Evolutionary conservation across 768 basidiomycete species (phyloP), one percentile per base, ranked within the genome.

Genomic region (Cyclocybe cylindracea): DNA sequence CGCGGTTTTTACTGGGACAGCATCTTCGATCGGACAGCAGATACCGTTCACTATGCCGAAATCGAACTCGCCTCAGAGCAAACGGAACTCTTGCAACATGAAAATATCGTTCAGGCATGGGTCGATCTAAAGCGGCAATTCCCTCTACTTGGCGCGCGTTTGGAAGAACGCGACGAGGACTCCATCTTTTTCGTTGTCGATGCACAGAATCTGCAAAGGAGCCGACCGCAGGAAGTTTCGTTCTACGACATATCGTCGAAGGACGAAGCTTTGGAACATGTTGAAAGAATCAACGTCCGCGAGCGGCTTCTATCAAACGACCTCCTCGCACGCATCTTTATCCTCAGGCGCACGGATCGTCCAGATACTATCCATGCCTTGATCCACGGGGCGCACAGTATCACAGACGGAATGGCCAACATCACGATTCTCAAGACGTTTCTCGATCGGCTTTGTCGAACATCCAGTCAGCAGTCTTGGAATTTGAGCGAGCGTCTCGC

Each of bases 391-490:
- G 72, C 81, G 1, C 83, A 86, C 59, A 65, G 67, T 43, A 76
- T 84, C 39, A 72, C 77, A 0, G 83, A 85, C 58, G 79, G 76
- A 13, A 72, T 72, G 39, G 68, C 75, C 9, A 77, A 73, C 51
- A 51, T 57, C 7, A 74, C 72, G 1, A 54, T 83, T 10, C 41
- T 74, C 46, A 74, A 75, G 46, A 70, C 70, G 14, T 77, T 85
- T 47, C 57, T 84, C 42, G 70, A 82, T 31, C 63, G 70, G 2
- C 66, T 85, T 14, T 58, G 59, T 39, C 42, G 46, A 1, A 18
- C 42, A 7, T 53, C 61, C 4, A 51, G 51, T 32, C 14, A 19
- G 47, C 46, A 32, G 36, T 57, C 32, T 24, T 68, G 56, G n/a
- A 54, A 67, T 13, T 24, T 80, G 47, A 61, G 70, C 36, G 61